Evolutionary conservation across 78 protist species (phyloP).

Genomic region (Cavenderia fasciculata): DNA sequence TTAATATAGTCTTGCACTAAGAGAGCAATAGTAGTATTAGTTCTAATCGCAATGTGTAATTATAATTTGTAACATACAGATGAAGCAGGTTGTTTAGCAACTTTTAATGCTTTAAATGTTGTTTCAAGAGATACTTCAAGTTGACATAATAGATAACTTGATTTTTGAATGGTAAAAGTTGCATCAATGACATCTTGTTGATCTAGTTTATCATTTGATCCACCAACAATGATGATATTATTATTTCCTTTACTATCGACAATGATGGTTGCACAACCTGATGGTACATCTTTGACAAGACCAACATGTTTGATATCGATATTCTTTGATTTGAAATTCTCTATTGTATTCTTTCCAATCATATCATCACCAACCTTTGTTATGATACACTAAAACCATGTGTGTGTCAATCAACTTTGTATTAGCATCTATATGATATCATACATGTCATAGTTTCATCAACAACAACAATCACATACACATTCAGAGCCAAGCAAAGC

Average conservation of each 20-base stretch:
- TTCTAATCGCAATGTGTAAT: too few species aligned
- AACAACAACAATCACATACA: too few species aligned
- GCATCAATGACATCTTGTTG: conserved; percentile 24
- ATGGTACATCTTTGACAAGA: conserved; percentile 25
- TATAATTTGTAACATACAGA: neutral
- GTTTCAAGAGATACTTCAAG: conserved; percentile 27
- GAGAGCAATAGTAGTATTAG: too few species aligned
- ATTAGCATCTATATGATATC: neutral
- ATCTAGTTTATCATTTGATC: conserved; percentile 42
- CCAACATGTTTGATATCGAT: conserved; percentile 12
- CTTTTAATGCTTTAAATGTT: conserved; percentile 23
- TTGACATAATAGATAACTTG: conserved; percentile 48
- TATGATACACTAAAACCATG: conserved; percentile 4
- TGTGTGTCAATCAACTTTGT: neutral
- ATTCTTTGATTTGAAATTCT: conserved; percentile 26
- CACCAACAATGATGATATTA: conserved; percentile 75
- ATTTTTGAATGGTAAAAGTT: conserved; percentile 17
- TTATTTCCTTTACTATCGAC: conserved; percentile 73
- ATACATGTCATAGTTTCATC: too few species aligned
- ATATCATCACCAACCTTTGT: conserved; percentile 77
- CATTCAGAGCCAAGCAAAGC: conserved; percentile 34
- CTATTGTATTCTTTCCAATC: conserved; percentile 47
- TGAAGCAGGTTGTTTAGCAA: conserved; percentile 32
- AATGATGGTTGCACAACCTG: conserved; percentile 75
- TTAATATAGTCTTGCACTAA: conserved; percentile 49